Conservation (phyloP, 352 stramenopile genomes). For the Halophytophthora batemanensis region DNA sequence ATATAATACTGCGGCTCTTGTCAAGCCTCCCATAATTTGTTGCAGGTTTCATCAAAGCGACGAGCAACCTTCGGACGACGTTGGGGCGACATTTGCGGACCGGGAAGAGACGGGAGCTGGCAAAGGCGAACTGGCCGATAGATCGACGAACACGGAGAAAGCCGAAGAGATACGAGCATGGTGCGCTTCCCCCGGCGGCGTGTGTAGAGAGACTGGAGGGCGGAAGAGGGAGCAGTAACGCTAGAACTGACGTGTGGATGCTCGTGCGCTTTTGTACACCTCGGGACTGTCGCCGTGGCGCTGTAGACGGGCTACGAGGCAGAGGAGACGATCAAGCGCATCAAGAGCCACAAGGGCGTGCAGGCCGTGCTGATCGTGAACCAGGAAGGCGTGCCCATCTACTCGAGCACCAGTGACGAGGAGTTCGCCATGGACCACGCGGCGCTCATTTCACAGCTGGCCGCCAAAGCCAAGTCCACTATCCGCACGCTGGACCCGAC, state of each 20-base stretch:
- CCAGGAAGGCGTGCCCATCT: constrained; percentile 90
- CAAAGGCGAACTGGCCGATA: no score
- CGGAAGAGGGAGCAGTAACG: no score
- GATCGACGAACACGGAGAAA: no score
- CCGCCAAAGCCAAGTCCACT: constrained; percentile 88
- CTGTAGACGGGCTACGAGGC: constrained; percentile 83
- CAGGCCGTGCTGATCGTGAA: constrained; percentile 93
- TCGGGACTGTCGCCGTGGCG: no score
- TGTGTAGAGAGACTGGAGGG: no score
- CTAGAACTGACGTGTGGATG: no score
- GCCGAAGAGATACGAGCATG: no score
- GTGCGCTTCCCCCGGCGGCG: no score
- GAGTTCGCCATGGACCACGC: constrained; percentile 87
- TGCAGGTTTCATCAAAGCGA: neutral
- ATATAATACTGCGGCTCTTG: no score
- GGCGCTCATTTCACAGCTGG: constrained; percentile 84
- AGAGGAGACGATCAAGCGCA: constrained; percentile 94
- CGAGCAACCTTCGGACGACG: constrained; percentile 1
- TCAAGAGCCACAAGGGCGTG: constrained; percentile 93
- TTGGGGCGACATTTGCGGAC: no score
- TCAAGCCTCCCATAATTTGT: neutral
- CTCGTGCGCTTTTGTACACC: no score
- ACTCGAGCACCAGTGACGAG: constrained; percentile 89
- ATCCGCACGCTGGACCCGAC: constrained; percentile 89
- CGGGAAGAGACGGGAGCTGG: no score